These are phyloP conservation scores for Ganoderma sinense DNA, from an alignment of 1,284 basidiomycete species.

Conservation along the genomic window DNA sequence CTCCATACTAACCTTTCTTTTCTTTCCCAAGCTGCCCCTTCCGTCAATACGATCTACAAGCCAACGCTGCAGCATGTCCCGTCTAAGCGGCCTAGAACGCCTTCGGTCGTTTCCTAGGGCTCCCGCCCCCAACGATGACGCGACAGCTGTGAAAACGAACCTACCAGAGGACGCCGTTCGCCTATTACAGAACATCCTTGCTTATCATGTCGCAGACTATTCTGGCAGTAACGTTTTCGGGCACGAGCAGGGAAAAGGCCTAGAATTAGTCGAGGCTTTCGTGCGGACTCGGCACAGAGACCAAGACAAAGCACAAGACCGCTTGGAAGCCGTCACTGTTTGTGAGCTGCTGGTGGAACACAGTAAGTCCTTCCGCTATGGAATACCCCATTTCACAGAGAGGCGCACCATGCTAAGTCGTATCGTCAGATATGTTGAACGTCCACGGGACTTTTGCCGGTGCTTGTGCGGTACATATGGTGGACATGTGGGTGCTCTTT, in stretches of 20 bases:
- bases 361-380: constrained; percentile 26
- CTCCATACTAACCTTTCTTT: background rate
- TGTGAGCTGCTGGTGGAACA: constrained; percentile 36
- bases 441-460: constrained; percentile 37
- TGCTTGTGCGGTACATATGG: constrained; percentile 32
- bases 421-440: constrained; percentile 39
- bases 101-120: constrained; percentile 31
- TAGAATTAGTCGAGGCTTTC: constrained; percentile 35
- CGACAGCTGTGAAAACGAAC: constrained; percentile 34
- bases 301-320: constrained; percentile 12
- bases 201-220: constrained; percentile 35
- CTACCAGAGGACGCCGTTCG: constrained; percentile 32
- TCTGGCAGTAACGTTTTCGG: constrained; percentile 37
- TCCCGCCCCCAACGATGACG: constrained; percentile 36
- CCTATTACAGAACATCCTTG: constrained; percentile 36
- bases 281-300: constrained; percentile 21
- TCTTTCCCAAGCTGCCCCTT: background rate
- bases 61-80: background rate
- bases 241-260: constrained; percentile 25
- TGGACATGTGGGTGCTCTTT: constrained; percentile 37
- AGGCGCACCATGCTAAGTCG: background rate
- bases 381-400: background rate
- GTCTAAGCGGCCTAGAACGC: background rate
- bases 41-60: background rate
- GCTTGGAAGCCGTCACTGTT: constrained; percentile 33